phyloP scores from a whole-genome alignment of 345 rosid genomes.

The Stellera chamaejasme region DNA sequence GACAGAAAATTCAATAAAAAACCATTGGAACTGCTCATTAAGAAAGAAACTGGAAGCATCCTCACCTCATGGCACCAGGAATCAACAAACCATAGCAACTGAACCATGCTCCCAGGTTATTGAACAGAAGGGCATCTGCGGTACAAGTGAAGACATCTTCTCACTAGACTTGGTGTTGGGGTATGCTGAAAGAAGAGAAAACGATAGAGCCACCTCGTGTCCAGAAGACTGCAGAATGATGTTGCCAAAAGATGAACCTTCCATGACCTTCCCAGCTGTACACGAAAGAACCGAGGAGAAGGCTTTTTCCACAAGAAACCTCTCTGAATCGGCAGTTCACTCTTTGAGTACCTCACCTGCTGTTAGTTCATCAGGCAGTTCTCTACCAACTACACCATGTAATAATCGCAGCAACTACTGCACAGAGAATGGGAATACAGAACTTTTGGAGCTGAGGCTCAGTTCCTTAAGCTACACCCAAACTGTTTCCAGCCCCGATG shows the following conservation, averaged over 20 bases:
- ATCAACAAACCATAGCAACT: conserved; percentile 1
- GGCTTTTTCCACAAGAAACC: background rate
- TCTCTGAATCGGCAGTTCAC: background rate
- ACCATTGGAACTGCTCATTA: conserved; percentile 63
- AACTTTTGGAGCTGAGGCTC: background rate
- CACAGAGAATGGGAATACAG: background rate
- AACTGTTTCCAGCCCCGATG: conserved; percentile 4
- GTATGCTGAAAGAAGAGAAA: background rate
- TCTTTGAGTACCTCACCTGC: conserved; percentile 6
- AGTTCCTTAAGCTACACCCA: conserved; percentile 4
- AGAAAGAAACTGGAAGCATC: conserved; percentile 40
- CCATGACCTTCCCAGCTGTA: background rate
- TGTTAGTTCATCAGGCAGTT: too few relatives aligned
- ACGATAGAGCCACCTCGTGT: background rate
- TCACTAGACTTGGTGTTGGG: conserved; percentile 11
- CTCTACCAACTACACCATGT: too few relatives aligned
- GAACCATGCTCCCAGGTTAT: conserved; percentile 3
- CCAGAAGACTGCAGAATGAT: background rate
- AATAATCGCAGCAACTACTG: background rate
- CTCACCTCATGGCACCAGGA: conserved; percentile 9
- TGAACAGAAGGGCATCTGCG: conserved; percentile 8
- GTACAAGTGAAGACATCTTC: background rate
- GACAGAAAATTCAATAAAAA: conserved; percentile 63
- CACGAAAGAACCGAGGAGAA: conserved; percentile 1
- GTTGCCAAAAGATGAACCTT: background rate